A percentile compares a stretch with the other conserved stretches of the same genome.
phyloP scores from a whole-genome alignment of 768 basidiomycete species.

The Leccinum boreale region DNA sequence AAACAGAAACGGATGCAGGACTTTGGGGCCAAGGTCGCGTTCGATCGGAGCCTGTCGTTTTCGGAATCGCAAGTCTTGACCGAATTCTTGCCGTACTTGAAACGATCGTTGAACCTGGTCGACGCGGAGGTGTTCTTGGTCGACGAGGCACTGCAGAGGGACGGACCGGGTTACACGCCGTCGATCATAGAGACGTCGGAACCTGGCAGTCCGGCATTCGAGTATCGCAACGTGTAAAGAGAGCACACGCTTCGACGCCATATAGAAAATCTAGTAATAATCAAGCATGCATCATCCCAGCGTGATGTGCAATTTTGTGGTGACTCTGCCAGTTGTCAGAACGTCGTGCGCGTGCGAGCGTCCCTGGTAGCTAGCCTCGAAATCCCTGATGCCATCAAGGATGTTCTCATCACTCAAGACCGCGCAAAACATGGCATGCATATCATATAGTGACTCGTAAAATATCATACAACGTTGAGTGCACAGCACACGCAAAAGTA shows the following conservation, averaged over 20 bases:
- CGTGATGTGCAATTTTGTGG: no score
- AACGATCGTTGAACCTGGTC: slow-evolving; percentile 65
- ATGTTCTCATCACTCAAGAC: no score
- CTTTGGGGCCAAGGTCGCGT: slow-evolving; percentile 70
- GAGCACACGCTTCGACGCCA: no score
- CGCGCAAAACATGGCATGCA: no score
- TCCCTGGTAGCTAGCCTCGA: no score
- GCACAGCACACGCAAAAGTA: no score
- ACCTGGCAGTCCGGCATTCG: slow-evolving; percentile 82
- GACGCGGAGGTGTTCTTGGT: slow-evolving; percentile 71
- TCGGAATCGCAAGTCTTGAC: slow-evolving; percentile 71
- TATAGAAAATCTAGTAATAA: neutral
- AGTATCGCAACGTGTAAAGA: slow-evolving; percentile 72
- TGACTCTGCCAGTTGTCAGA: neutral
- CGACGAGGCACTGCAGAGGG: slow-evolving; percentile 59
- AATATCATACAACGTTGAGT: neutral
- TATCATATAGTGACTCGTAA: neutral
- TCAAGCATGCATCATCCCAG: no score
- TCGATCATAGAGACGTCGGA: slow-evolving; percentile 78
- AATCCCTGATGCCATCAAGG: no score
- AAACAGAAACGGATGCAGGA: slow-evolving; percentile 77
- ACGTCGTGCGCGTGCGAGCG: no score
- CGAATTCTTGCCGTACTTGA: slow-evolving; percentile 77
- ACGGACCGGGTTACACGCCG: slow-evolving; percentile 56
- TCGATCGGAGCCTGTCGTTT: slow-evolving; percentile 82